Percentiles rank a stretch among this genome's conserved stretches.
These are phyloP conservation scores for Wallemia ichthyophaga DNA, from an alignment of 1,284 basidiomycete species.

Conservation along the genomic window DNA sequence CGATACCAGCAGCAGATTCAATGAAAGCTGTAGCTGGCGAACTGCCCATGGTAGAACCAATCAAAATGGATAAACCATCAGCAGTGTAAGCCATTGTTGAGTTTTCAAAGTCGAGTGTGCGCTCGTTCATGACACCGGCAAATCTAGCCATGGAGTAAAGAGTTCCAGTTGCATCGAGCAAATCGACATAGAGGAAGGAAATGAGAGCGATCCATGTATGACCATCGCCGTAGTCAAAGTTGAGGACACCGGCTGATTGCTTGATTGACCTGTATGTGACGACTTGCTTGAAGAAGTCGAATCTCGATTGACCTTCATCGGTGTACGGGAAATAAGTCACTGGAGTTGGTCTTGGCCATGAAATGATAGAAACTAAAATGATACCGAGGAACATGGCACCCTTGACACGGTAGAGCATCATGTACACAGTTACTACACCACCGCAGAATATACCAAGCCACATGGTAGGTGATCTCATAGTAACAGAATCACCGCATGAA, in stretches of 20 bases:
- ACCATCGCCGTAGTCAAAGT: conserved; percentile 25
- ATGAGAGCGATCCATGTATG: conserved; percentile 55
- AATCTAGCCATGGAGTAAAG: conserved; percentile 76
- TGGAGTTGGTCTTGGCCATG: conserved; percentile 49
- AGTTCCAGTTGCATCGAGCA: conserved; percentile 29
- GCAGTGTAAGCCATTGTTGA: conserved; percentile 36
- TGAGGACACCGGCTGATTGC: conserved; percentile 12
- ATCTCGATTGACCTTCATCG: conserved; percentile 22
- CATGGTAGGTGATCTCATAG: conserved; percentile 40
- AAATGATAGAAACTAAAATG: conserved; percentile 54
- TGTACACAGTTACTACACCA: conserved; percentile 44
- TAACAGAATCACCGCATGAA: conserved; percentile 18
- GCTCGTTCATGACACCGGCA: conserved; percentile 54
- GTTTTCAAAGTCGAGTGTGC: conserved; percentile 62
- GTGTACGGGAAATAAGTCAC: conserved; percentile 45
- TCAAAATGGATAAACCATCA: conserved; percentile 48
- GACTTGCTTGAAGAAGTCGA: conserved; percentile 63
- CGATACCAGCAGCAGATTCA: conserved; percentile 29
- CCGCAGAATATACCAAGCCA: conserved; percentile 74
- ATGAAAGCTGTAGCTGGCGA: conserved; percentile 67
- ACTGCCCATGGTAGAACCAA: conserved; percentile 54
- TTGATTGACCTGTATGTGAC: conserved; percentile 28
- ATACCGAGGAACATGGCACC: conserved; percentile 60
- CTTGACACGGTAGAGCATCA: conserved; percentile 60
- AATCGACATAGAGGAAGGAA: conserved; percentile 55